phyloP scores from a whole-genome alignment of 306 rosid species.

The Echinosophora koreensis region DNA sequence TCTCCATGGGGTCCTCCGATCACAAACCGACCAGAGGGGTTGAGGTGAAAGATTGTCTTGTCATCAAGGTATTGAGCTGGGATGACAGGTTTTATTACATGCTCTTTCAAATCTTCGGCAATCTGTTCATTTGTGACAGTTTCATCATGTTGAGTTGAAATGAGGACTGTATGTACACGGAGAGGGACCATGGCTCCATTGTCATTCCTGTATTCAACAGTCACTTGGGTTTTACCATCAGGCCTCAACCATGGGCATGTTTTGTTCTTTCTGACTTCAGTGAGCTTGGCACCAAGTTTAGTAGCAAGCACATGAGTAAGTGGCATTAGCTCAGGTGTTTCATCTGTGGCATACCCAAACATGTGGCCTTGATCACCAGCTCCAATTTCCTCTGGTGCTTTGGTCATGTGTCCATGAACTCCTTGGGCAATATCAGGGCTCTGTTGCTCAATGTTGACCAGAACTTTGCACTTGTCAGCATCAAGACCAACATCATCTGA shows the following conservation, averaged over 20 bases:
- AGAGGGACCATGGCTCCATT: slow-evolving; percentile 83
- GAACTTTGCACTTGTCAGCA: slow-evolving; percentile 74
- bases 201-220: slow-evolving; percentile 81
- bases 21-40: slow-evolving; percentile 85
- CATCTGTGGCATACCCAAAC: slow-evolving; percentile 91
- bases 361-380: slow-evolving; percentile 94
- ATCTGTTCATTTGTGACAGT: slow-evolving; percentile 73
- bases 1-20: slow-evolving; percentile 92
- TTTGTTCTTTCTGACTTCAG: slow-evolving; percentile 84
- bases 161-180: slow-evolving; percentile 86
- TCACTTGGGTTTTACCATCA: slow-evolving; percentile 89
- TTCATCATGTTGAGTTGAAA: slow-evolving; percentile 87
- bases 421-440: slow-evolving; percentile 81
- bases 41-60: slow-evolving; percentile 79
- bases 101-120: slow-evolving; percentile 73
- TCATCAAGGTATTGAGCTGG: slow-evolving; percentile 79
- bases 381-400: slow-evolving; percentile 64
- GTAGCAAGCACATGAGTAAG: slow-evolving; percentile 90
- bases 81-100: slow-evolving; percentile 77
- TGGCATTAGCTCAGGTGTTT: slow-evolving; percentile 87
- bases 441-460: slow-evolving; percentile 70
- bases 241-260: slow-evolving; percentile 86
- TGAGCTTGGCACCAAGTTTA: slow-evolving; percentile 83
- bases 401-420: slow-evolving; percentile 76
- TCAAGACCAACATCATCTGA: slow-evolving; percentile 80